Conservation (phyloP, 257 asterid genomes). For the Scutellaria minor region DNA sequence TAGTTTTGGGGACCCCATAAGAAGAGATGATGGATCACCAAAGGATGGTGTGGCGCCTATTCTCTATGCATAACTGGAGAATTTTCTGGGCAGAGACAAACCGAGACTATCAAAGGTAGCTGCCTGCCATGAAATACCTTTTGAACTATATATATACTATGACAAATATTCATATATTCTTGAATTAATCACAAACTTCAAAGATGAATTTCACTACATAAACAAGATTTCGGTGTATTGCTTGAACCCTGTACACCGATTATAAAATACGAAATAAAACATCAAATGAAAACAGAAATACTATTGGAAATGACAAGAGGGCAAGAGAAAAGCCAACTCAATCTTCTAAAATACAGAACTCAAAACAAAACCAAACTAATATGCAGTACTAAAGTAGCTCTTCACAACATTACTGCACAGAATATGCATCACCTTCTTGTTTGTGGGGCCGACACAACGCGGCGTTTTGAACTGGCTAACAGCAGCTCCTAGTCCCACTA, state of each 20-base stretch:
- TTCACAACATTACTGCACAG: constrained; percentile 55
- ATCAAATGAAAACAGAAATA: too few relatives aligned
- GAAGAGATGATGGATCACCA: constrained; percentile 58
- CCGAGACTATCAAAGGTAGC: constrained; percentile 63
- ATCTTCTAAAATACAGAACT: neutral
- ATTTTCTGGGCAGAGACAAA: constrained; percentile 66
- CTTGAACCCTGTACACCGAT: too few relatives aligned
- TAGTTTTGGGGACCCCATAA: constrained; percentile 76
- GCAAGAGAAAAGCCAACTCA: too few relatives aligned
- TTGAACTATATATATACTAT: too few relatives aligned
- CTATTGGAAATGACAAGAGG: too few relatives aligned
- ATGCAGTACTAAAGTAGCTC: constrained; percentile 69
- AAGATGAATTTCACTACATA: too few relatives aligned
- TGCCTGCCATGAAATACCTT: constrained; percentile 46
- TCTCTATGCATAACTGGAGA: constrained; percentile 94
- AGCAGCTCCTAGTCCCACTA: constrained; percentile 77
- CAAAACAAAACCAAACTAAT: neutral
- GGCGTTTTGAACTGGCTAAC: constrained; percentile 93
- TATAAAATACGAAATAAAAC: too few relatives aligned
- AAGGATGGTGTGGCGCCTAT: constrained; percentile 75
- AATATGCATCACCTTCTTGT: constrained; percentile 52
- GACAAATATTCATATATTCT: too few relatives aligned
- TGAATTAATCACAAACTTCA: too few relatives aligned
- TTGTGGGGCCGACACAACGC: constrained; percentile 59
- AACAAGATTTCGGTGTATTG: too few relatives aligned